Percentiles rank a stretch among this genome's conserved stretches.
phyloP scores from a whole-genome alignment of 345 rosid genomes.

The Sonneratia caseolaris region DNA sequence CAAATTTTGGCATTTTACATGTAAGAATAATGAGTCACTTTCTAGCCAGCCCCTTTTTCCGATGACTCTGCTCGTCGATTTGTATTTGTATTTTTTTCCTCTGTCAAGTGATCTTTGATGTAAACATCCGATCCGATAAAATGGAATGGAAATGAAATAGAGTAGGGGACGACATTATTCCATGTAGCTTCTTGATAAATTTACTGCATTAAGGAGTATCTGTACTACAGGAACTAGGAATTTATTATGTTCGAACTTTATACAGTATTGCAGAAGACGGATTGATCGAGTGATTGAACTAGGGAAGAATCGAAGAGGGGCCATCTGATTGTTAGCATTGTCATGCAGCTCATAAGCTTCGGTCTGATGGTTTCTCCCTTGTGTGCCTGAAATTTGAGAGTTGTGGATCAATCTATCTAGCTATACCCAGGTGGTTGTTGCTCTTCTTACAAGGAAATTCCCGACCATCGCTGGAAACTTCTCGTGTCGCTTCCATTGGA shows the following conservation, averaged over 20 bases:
- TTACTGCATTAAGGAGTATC: background rate
- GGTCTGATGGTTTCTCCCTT: background rate
- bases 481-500: conserved; percentile 37
- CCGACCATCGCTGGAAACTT: conserved; percentile 47
- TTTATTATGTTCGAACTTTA: conserved; percentile 3
- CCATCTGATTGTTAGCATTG: background rate
- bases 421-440: background rate
- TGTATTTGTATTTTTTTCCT: too few relatives aligned
- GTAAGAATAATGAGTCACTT: too few relatives aligned
- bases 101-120: too few relatives aligned
- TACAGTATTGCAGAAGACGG: background rate
- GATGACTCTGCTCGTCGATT: too few relatives aligned
- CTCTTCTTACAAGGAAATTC: conserved; percentile 36
- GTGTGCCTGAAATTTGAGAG: background rate
- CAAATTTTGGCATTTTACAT: too few relatives aligned
- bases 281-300: background rate
- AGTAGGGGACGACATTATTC: background rate
- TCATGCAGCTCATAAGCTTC: background rate
- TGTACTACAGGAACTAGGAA: background rate
- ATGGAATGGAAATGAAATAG: too few relatives aligned
- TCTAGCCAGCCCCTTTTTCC: too few relatives aligned
- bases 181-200: background rate
- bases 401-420: background rate
- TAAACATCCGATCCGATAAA: too few relatives aligned
- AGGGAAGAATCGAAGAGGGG: background rate